Evolutionary conservation across 192 early-diverging fungal genomes (phyloP), one percentile per base, ranked within the genome.

Genomic region (Anaeromyces robustus): DNA sequence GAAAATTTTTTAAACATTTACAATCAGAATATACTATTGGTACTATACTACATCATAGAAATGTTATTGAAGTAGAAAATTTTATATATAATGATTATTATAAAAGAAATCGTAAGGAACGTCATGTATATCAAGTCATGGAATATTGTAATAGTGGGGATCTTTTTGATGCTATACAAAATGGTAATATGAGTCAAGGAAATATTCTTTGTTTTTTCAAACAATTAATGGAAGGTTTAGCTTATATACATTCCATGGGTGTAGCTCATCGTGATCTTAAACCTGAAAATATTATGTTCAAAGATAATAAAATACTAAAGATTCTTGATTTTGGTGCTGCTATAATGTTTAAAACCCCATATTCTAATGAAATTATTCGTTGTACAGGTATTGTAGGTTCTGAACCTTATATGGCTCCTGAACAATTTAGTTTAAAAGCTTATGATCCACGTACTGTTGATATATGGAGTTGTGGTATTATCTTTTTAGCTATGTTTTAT

Each of bases 181-280:
- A 6, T 32, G 80, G 80, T 30, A 79, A 79, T 11, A 30, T 81
- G 68, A 30, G 13, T 30, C 80, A 81, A 19, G 80, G 34, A 7
- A 52, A 30, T 30, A 41, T 52, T 28, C 80, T 68, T 30, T 78
- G 80, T 26, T 77, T 26, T 11, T 81, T 39, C 18, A 17, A 18
- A 19, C 80, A 81, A 79, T 18, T 81, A 26, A 79, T 81, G 43
- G 80, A 81, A 77, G 80, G 87, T 26, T 78, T 89, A 30, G 86
- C 87, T 77, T 90, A 92, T 83, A 90, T 92, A 37, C 92, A 95
- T 84, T 85, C 84, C 11, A 82, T 88, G 77, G 89, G 90, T 7
- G 89, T 95, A 34, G 92, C 89, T 77, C 94, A 95, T 81, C 87
- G 93, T 32, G 94, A 95, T 82, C 87, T 95, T 77, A 95, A 95